Base-by-base conservation (phyloP, 1,284 basidiomycete species). In the Naganishia cerealis region DNA sequence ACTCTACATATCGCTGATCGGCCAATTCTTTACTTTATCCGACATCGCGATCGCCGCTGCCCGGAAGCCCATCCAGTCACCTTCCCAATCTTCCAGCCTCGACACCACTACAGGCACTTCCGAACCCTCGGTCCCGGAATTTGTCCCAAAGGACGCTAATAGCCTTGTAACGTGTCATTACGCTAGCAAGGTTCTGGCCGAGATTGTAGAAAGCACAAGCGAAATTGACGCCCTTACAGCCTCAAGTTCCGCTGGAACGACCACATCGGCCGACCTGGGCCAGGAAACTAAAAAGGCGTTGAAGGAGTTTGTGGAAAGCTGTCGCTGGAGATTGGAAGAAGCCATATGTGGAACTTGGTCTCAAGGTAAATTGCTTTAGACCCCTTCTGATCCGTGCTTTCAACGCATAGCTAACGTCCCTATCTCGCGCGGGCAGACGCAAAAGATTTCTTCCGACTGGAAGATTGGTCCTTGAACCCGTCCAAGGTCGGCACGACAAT, bases 1-100 rank as follows among this genome's bases (percentile, higher is more conserved):
- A 75, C 85, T 90, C 36, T 99, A 95, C 82, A 88, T 92, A 70
- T 86, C 88, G 3, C 84, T 91, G 10, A 81, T 99, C 38, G 94
- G 92, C 2, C 87, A 92, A 72, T 94, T 94, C 80, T 98, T 99
- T 82, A 85, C 85, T 54, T 84, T 98, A 66, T 95, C 93, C 7
- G 87, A 94, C 77, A 85, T 86, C 77, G 84, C 84, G 9, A 85
- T 87, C 59, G 85, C 67, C 62, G 52, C 61, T 29, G 48, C 61
- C 16, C 61, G 61, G 13, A 40, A 42, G 8, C 48, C 50, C 24
- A 50, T 38, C 26, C 61, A 54, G 18, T 63, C 61, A 12, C 71
- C 73, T 54, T 79, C 75, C 66, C 75, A 54, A 24, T 39, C 61
- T 53, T 50, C 67, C 38, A 57, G 55, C 36, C 55, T 65, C 15